These are phyloP conservation scores for slime mould (Dictyostelium discoideum) DNA, from an alignment of 78 protist genomes.

Conservation along the genomic window dicty_2.7 NC_007090.3:4575001-4575500, in stretches of 20 bases:
- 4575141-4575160: slow-evolving; percentile 13
- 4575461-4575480: slow-evolving; percentile 96
- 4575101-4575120: slow-evolving; percentile 1
- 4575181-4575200: slow-evolving; percentile 35
- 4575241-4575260: slow-evolving; percentile 77
- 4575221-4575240: slow-evolving; percentile 55
- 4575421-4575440: slow-evolving; percentile 90
- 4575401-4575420: slow-evolving; percentile 91
- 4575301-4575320: background rate
- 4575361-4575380: slow-evolving; percentile 92
- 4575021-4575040: background rate
- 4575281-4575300: slow-evolving; percentile 87
- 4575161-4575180: slow-evolving; percentile 21
- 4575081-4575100: background rate
- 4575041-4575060: background rate
- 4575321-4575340: slow-evolving; percentile 74
- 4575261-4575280: slow-evolving; percentile 90
- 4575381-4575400: slow-evolving; percentile 92
- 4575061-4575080: background rate
- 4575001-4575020: background rate
- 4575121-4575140: slow-evolving; percentile 4
- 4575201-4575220: slow-evolving; percentile 28
- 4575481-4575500: slow-evolving; percentile 95
- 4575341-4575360: slow-evolving; percentile 92
- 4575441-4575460: slow-evolving; percentile 87